Base-by-base conservation (phyloP, 805 yeast species). In the Saccharomycopsis selenospora region DNA sequence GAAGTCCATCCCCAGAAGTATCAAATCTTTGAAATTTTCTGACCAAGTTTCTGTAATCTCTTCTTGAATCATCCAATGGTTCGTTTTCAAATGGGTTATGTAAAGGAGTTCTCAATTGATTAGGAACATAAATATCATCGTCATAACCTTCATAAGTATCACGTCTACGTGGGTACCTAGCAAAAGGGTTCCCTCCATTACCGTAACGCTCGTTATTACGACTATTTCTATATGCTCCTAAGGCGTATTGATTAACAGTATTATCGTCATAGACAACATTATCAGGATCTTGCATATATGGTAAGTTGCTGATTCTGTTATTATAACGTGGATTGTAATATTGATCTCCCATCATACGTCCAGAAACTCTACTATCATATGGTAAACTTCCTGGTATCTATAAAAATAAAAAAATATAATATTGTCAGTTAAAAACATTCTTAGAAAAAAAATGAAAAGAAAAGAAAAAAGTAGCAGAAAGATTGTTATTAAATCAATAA, bases 11-110 rank as follows among this genome's bases (percentile, higher is more conserved):
- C 5, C 56, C 54, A 30, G 47, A 40, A 22, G n/a, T 25, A 25
- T 53, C 56, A 46, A 50, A 47, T 11, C 18, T 10, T 13, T 23
- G 43, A 36, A 53, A 53, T 13, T 47, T 41, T 3, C 23, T 18
- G 17, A 45, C 17, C 27, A 50, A 33, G 18, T 40, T 43, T 5
- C 22, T 27, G 26, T 40, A 23, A 23, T 49, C 51, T 8, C 33
- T 29, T 13, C 40, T 13, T 11, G 46, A 25, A 14, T 27, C 29
- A 4, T 45, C 47, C 1, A 2, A 14, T 3, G 43, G 47, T 22
- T 46, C 55, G 27, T 14, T 18, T 30, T 49, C 53, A 30, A 30
- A 50, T 17, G 53, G 53, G 20, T 47, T 40, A 20, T 50, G 54
- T 8, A 43, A 28, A 1, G 54, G 54, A 11, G 54, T 50, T 20